Percentiles rank a stretch among this genome's conserved stretches.
Evolutionary conservation across 148 eudicot genomes (phyloP).

Genomic region (Diospyros kaki): DNA sequence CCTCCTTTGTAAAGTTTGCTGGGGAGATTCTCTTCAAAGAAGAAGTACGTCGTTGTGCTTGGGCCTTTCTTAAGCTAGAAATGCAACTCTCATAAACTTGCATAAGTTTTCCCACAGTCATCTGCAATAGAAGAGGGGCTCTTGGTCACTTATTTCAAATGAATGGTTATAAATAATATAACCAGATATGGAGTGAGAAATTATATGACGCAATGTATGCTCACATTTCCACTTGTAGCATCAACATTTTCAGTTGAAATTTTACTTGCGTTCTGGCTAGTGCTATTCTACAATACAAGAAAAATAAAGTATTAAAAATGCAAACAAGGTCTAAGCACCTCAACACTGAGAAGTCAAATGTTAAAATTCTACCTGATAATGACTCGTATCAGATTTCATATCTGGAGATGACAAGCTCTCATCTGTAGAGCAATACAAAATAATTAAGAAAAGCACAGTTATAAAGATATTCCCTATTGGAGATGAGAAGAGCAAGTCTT

Average conservation of each 20-base stretch:
- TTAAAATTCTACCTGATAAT: slow-evolving; percentile 39
- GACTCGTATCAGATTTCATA: slow-evolving; percentile 26
- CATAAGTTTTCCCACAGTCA: slow-evolving; percentile 66
- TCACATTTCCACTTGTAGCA: slow-evolving; percentile 41
- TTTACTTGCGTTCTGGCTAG: slow-evolving; percentile 22
- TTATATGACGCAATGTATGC: slow-evolving; percentile 13
- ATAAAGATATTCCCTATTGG: not conserved
- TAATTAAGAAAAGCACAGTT: not conserved
- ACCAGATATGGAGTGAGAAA: slow-evolving; percentile 4
- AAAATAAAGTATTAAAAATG: slow-evolving; percentile 15
- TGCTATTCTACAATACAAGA: slow-evolving; percentile 38
- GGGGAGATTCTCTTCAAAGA: slow-evolving; percentile 71
- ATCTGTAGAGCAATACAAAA: slow-evolving; percentile 42
- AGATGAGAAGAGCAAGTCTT: not conserved
- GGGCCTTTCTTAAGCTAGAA: slow-evolving; percentile 50
- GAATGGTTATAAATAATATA: slow-evolving; percentile 1
- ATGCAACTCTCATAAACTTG: slow-evolving; percentile 66
- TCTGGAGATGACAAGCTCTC: slow-evolving; percentile 37
- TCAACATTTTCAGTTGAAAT: slow-evolving; percentile 28
- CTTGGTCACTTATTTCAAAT: slow-evolving; percentile 8
- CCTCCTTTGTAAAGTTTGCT: slow-evolving; percentile 93
- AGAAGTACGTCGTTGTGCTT: slow-evolving; percentile 47
- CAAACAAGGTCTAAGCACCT: slow-evolving; percentile 1
- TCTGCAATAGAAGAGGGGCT: slow-evolving; percentile 27
- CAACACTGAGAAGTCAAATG: not conserved